Base-by-base conservation (phyloP, 208 protist genomes). In the Cochliopodium minus region DNA sequence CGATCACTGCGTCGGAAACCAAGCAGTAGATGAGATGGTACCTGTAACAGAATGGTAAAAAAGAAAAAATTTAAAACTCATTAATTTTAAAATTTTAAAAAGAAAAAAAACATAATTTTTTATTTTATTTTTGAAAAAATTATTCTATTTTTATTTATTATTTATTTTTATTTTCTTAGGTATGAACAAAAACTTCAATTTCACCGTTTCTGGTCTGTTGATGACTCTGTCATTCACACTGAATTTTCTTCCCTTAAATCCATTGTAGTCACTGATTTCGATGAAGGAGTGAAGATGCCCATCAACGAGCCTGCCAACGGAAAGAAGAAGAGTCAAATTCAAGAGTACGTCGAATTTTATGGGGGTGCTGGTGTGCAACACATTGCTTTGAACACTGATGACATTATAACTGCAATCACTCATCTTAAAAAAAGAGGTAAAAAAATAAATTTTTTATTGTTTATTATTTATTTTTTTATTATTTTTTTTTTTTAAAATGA, bases 321-420 rank as follows among this genome's bases (percentile, higher is more conserved):
- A 29, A 78, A 71, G 53, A 59, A 66, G 35, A 83, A 81, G 69
- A 63, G 35, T 35, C 79, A 87, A 67, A 85, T 86, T 59, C 73
- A 87, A 63, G 78, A 85, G 62, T 87, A 78, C 59, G 74, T 84
- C 17, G 77, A 87, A 3, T 85, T 77, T 62, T 80, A 87, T 34
- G 73, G 67, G n/a, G 81, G 81, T 48, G 71, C 74, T 15, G 81
- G 81, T 53, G 78, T 85, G 1, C 81, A 87, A 70, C 81, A 87
- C 61, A 81, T 87, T 52, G 81, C 81, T 2, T 38, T 86, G 4
- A 48, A 43, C 30, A 79, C 69, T 0, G 11, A 53, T 1, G 70
- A 84, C 53, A 76, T 86, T 45, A 62, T 86, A 15, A 3, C 48
- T 2, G 22, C 73, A 7, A 55, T 79, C 11, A 32, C 22, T 22